Evolutionary conservation across 2,329 filamentous ascomycete genomes (phyloP).

Genomic region (Ophiocordyceps australis): DNA sequence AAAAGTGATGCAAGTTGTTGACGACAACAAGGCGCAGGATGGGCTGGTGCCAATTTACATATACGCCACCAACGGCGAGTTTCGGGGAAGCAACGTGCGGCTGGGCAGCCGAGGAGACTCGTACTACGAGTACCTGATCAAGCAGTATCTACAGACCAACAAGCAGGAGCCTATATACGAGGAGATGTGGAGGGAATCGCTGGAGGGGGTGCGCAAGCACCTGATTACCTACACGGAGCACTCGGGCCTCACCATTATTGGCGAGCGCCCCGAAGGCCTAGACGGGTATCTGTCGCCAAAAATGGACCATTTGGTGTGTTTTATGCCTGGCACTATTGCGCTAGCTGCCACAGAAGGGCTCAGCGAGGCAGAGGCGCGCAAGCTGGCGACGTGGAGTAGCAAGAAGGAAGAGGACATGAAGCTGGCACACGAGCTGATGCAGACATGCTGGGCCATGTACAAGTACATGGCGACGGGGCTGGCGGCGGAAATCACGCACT

Average conservation of each 20-base stretch:
- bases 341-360: constrained; percentile 69
- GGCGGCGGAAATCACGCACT: constrained; percentile 90
- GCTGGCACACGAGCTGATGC: constrained; percentile 78
- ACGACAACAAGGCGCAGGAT: constrained; percentile 60
- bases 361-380: constrained; percentile 56
- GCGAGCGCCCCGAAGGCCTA: constrained; percentile 65
- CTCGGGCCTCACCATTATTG: constrained; percentile 73
- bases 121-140: constrained; percentile 98
- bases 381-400: constrained; percentile 52
- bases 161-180: constrained; percentile 71
- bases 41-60: constrained; percentile 88
- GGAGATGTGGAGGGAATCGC: constrained; percentile 81
- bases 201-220: constrained; percentile 77
- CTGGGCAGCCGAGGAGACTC: constrained; percentile 89
- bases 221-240: constrained; percentile 75
- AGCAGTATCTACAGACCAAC: constrained; percentile 91
- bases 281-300: constrained; percentile 53
- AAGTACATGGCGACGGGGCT: constrained; percentile 75
- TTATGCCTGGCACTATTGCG: constrained; percentile 91
- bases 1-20: constrained; percentile 79
- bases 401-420: constrained; percentile 75
- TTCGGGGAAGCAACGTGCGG: constrained; percentile 72
- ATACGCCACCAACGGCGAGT: constrained; percentile 58
- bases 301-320: constrained; percentile 97
- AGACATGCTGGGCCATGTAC: constrained; percentile 98